Evolutionary conservation across 805 yeast species (phyloP), one percentile per base, ranked within the genome.

Genomic region (Lachancea sp.): DNA sequence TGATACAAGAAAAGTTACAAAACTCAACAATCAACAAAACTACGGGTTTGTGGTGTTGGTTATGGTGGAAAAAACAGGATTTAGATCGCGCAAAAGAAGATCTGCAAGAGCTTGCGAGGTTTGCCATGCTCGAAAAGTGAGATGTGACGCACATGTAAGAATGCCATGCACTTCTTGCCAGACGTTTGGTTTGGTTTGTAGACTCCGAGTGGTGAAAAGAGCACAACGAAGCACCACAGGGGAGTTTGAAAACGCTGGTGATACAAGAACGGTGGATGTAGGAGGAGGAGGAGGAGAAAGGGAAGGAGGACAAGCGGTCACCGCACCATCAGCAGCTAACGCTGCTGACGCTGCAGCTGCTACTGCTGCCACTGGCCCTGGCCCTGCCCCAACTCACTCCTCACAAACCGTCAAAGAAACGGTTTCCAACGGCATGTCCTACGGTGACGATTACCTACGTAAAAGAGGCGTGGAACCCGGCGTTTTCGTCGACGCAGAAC

Each of bases 151-250:
- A 12, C 30, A 36, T 22, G 18, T 36, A 17, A 36, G 45, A 15
- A 25, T 42, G 41, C 45, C 45, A 5, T 42, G 45, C 45, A 42
- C 38, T 10, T 42, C 45, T 25, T 42, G 45, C 41, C 45, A 42
- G 37, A 34, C 45, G 10, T 42, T 42, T 30, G 45, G 45, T 15
- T 41, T 42, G 5, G 41, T 42, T 19, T 42, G 45, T 36, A 33
- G 45, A 20, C 45, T 42, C 31, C 36, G 45, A 7, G 45, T 19
- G 26, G 42, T 38, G 25, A 41, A 42, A 22, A 42, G 36, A 35
- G 4, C 26, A 17, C 27, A 26, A 15, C 36, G n/a, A n/a, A n/a
- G n/a, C n/a, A n/a, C n/a, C n/a, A n/a, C n/a, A n/a, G n/a, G n/a
- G n/a, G n/a, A n/a, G n/a, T n/a, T n/a, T n/a, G n/a, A n/a, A n/a